Evolutionary conservation across 352 stramenopile genomes (phyloP), one percentile per base, ranked within the genome.

Genomic region (Blastocystis sp.): DNA sequence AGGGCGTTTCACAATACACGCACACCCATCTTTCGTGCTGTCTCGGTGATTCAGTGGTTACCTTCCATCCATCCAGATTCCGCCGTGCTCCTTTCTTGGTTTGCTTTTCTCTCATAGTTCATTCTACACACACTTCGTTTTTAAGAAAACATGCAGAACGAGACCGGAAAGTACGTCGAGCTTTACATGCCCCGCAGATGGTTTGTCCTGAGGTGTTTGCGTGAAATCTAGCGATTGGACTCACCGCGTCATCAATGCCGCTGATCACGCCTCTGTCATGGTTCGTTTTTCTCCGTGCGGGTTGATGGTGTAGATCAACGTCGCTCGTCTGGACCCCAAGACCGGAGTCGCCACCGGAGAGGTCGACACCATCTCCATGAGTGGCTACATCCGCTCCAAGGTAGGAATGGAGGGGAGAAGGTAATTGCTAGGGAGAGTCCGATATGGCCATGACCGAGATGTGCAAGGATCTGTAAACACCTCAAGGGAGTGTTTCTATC

Each of bases 131-230:
- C 29, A 32, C 61, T 46, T 48, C 29, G 29, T 72, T 72, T 51
- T 48, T 2, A 24, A 11, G n/a, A 24, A 46, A 81, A 63, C 40
- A 81, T 81, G 69, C 69, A 81, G 48, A 81, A 81, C 69, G 69
- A 81, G 18, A 81, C 40, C 24, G 69, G 69, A 81, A 48, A 81
- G 21, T 63, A 59, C 51, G 69, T 81, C 63, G 69, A 81, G 29
- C 69, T 81, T 24, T 81, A 81, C 69, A 59, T 81, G 29, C 69
- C 69, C 48, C 69, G 69, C 69, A 81, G 69, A 81, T 81, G 69
- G 69, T 81, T 49, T 42, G n/a, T 18, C 14, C 44, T 27, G 16
- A 18, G 38, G 16, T 48, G 36, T 27, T 21, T 4, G n/a, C 14
- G 29, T n/a, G 49, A 44, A 29, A 42, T 40, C 21, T 64, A 81